Percentiles rank a stretch among this genome's conserved stretches.
Evolutionary conservation across 106 monocot genomes (phyloP).

Genomic region (Dendrobium officinale): DNA sequence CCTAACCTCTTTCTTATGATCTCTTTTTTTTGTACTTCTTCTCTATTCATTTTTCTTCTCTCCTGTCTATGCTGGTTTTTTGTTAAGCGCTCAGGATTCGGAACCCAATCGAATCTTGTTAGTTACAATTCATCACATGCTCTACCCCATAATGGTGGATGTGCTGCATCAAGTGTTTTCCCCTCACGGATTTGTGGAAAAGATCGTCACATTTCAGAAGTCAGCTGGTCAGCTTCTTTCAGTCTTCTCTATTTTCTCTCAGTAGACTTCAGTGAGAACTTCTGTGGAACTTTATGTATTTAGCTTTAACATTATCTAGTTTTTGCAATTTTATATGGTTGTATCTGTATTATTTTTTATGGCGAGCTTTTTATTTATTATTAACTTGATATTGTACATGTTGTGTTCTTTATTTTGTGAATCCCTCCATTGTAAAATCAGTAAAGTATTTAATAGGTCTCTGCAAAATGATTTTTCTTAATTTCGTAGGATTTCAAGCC

Average conservation of each 20-base stretch:
- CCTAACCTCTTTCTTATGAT: constrained; percentile 14
- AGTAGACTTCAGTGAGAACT: background rate
- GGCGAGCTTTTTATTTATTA: background rate
- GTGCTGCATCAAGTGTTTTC: constrained; percentile 98
- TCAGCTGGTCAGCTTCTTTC: constrained; percentile 83
- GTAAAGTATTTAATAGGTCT: background rate
- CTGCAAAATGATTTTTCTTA: background rate
- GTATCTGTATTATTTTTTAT: background rate
- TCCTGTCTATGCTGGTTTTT: constrained; percentile 40
- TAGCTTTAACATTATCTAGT: background rate
- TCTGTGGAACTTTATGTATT: background rate
- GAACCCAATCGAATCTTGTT: constrained; percentile 93
- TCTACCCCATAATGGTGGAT: constrained; percentile 92
- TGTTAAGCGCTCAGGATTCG: constrained; percentile 67
- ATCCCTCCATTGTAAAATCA: background rate
- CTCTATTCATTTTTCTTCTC: constrained; percentile 51
- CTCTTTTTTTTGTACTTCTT: constrained; percentile 20
- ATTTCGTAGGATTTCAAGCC: constrained; percentile 77
- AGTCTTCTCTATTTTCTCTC: constrained; percentile 18
- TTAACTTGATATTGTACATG: background rate
- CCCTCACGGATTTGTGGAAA: constrained; percentile 92
- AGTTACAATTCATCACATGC: constrained; percentile 96
- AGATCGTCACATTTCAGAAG: constrained; percentile 97
- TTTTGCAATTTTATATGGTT: background rate
- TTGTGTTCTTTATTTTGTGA: background rate